Percentiles rank a stretch among this genome's conserved stretches.
phyloP scores from a whole-genome alignment of 2,329 filamentous ascomycete species.

The Plectosphaerella sp. region DNA sequence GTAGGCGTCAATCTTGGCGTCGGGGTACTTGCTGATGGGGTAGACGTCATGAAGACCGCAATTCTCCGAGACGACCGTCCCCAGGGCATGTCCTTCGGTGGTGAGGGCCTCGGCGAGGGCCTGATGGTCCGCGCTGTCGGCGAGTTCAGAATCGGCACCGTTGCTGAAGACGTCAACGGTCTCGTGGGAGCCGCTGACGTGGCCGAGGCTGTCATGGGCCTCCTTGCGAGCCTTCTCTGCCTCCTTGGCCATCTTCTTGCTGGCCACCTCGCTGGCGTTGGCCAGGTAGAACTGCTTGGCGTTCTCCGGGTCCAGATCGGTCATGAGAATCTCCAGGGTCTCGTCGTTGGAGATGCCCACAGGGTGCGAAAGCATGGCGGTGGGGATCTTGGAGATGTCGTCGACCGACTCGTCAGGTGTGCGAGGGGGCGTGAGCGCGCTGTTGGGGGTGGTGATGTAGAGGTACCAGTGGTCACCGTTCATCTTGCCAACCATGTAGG shows the following conservation, averaged over 20 bases:
- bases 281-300: slow-evolving; percentile 67
- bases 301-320: slow-evolving; percentile 63
- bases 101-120: slow-evolving; percentile 69
- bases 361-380: slow-evolving; percentile 30
- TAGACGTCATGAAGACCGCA: slow-evolving; percentile 91
- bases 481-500: slow-evolving; percentile 99
- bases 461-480: slow-evolving; percentile 99
- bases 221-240: slow-evolving; percentile 59
- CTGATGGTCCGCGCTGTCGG: slow-evolving; percentile 46
- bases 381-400: slow-evolving; percentile 49
- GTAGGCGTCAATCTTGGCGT: slow-evolving; percentile 91
- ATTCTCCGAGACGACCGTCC: slow-evolving; percentile 83
- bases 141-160: slow-evolving; percentile 46
- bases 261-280: slow-evolving; percentile 83
- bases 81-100: slow-evolving; percentile 90
- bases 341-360: slow-evolving; percentile 58
- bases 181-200: slow-evolving; percentile 55
- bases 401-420: slow-evolving; percentile 54
- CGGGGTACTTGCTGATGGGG: slow-evolving; percentile 79
- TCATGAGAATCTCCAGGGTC: slow-evolving; percentile 72
- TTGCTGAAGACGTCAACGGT: slow-evolving; percentile 79
- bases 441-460: slow-evolving; percentile 87
- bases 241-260: slow-evolving; percentile 68
- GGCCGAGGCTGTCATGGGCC: slow-evolving; percentile 54
- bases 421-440: slow-evolving; percentile 72